phyloP scores from a whole-genome alignment of 2,329 filamentous ascomycete species.

The Beauveria rudraprayagi region DNA sequence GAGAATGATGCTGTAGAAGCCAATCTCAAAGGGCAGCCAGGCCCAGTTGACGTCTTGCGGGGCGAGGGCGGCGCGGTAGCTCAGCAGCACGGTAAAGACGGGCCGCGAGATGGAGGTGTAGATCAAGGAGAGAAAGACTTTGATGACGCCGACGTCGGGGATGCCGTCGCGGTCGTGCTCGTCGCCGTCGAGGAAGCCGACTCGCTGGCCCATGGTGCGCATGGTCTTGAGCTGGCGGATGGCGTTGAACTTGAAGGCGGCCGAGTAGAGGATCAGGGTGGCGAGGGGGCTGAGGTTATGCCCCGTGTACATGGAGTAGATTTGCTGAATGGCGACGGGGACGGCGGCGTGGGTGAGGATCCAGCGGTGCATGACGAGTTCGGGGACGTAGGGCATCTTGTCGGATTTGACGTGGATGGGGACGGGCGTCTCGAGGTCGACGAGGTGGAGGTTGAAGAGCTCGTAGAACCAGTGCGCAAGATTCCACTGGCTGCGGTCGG shows the following conservation, averaged over 20 bases:
- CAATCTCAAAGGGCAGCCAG: constrained; percentile 29
- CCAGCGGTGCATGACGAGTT: constrained; percentile 28
- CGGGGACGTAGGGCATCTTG: constrained; percentile 27
- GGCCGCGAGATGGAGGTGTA: constrained; percentile 24
- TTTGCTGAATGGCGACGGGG: constrained; percentile 29
- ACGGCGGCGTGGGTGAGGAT: constrained; percentile 28
- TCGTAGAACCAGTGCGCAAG: constrained; percentile 23
- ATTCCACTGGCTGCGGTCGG: constrained; percentile 21
- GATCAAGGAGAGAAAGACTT: constrained; percentile 24
- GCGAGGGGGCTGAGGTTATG: constrained; percentile 21
- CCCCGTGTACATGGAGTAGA: constrained; percentile 22
- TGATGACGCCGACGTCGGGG: constrained; percentile 27
- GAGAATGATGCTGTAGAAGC: constrained; percentile 30
- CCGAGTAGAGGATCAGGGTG: constrained; percentile 27
- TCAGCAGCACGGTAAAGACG: constrained; percentile 25
- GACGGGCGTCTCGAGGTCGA: constrained; percentile 20
- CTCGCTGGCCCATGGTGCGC: constrained; percentile 26
- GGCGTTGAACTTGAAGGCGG: constrained; percentile 28
- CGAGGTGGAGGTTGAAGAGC: constrained; percentile 21
- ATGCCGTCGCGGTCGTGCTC: constrained; percentile 32
- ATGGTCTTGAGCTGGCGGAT: constrained; percentile 29
- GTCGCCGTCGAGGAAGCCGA: constrained; percentile 34
- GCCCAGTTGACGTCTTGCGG: constrained; percentile 22
- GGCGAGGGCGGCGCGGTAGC: constrained; percentile 19
- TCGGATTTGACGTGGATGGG: constrained; percentile 30